phyloP scores from a whole-genome alignment of 2,329 filamentous ascomycete genomes.

The Dothideomycetes sp. region DNA sequence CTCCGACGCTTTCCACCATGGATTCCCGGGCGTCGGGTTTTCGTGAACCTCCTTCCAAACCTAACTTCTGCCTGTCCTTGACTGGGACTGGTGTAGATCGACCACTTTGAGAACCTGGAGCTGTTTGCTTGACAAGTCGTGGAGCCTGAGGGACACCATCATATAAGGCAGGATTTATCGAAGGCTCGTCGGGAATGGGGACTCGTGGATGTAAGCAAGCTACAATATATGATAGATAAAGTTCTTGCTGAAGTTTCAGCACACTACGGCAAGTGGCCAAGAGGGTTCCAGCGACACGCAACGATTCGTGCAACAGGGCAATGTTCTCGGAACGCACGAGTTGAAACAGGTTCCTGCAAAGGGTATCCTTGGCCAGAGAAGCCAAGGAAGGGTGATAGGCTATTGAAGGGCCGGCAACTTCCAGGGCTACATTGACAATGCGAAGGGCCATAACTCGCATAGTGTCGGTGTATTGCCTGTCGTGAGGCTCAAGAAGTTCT shows the following conservation, averaged over 20 bases:
- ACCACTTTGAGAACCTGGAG: conserved; percentile 67
- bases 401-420: conserved; percentile 92
- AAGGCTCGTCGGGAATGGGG: conserved; percentile 81
- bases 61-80: conserved; percentile 84
- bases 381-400: conserved; percentile 84
- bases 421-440: conserved; percentile 93
- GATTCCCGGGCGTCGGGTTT: conserved; percentile 94
- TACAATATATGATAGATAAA: conserved; percentile 89
- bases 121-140: conserved; percentile 70
- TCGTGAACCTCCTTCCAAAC: conserved; percentile 80
- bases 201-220: conserved; percentile 90
- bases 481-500: conserved; percentile 86
- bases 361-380: conserved; percentile 77
- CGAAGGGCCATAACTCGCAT: conserved; percentile 96
- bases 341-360: conserved; percentile 93
- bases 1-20: conserved; percentile 95
- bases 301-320: conserved; percentile 82
- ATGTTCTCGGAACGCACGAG: conserved; percentile 94
- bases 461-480: conserved; percentile 82
- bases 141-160: conserved; percentile 87
- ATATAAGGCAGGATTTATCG: conserved; percentile 86
- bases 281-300: conserved; percentile 84
- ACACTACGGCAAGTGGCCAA: conserved; percentile 83
- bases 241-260: conserved; percentile 89
- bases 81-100: conserved; percentile 83